These are phyloP conservation scores for Coelastrella sp. DNA, from an alignment of 139 green algal species.

Conservation along the genomic window DNA sequence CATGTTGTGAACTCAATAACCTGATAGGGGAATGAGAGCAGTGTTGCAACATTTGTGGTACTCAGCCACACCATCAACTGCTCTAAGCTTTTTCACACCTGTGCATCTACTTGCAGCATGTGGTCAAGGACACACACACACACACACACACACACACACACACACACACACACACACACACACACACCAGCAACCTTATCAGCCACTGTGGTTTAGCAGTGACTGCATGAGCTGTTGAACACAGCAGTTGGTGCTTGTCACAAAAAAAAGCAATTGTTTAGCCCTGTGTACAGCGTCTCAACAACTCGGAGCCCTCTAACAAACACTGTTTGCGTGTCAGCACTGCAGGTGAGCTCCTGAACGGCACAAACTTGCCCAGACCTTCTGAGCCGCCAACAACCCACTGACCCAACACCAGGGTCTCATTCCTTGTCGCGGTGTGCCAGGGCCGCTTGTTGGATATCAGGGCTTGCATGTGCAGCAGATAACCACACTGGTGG, in stretches of 20 bases:
- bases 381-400: neutral
- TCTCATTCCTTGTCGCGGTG: neutral
- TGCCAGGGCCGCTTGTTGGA: constrained; percentile 6
- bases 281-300: neutral
- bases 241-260: neutral
- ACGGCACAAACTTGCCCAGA: neutral
- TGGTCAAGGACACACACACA: too few species aligned
- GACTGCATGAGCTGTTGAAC: too few species aligned
- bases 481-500: neutral
- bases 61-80: too few species aligned
- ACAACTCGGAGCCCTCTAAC: neutral
- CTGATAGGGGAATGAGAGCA: too few species aligned
- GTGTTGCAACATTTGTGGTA: too few species aligned
- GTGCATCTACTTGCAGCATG: too few species aligned
- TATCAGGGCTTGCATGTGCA: constrained; percentile 15
- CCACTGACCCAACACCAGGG: constrained; percentile 1
- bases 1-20: too few species aligned
- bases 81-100: too few species aligned
- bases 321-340: neutral
- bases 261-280: neutral
- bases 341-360: neutral
- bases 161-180: too few species aligned
- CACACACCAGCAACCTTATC: too few species aligned
- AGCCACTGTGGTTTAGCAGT: too few species aligned
- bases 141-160: too few species aligned